These are phyloP conservation scores for Eucalyptus dawsonii DNA, from an alignment of 345 rosid species.

Conservation along the genomic window DNA sequence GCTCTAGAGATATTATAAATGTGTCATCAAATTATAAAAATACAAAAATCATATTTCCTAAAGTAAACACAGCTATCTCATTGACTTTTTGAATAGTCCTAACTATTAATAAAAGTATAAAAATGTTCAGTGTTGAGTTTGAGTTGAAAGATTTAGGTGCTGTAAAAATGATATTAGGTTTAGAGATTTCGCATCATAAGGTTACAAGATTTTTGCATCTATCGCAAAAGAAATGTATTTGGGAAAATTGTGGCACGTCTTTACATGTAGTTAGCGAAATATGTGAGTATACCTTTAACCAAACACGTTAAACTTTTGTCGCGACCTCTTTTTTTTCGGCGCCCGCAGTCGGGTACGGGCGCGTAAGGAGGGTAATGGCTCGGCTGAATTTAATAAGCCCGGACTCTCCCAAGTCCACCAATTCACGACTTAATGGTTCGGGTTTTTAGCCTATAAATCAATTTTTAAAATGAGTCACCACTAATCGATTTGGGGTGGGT, in stretches of 20 bases:
- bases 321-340: too few species aligned
- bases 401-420: too few species aligned
- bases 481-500: too few species aligned
- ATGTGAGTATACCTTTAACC: background rate
- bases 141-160: background rate
- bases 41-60: background rate
- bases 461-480: too few species aligned
- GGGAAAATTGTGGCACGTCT: background rate
- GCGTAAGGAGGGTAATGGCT: too few species aligned
- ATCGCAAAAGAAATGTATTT: too few species aligned
- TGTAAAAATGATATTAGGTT: too few species aligned
- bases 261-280: background rate
- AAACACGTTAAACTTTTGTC: too few species aligned
- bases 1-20: background rate
- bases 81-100: background rate
- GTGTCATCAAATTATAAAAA: background rate
- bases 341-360: too few species aligned
- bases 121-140: background rate
- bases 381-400: too few species aligned
- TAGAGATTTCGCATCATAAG: background rate
- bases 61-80: background rate
- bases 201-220: background rate
- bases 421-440: too few species aligned
- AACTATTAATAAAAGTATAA: background rate
- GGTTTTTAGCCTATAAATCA: too few species aligned